Conservation (phyloP, 176 grass and related monocot genomes). For the Echinochloa phyllopogon region DNA sequence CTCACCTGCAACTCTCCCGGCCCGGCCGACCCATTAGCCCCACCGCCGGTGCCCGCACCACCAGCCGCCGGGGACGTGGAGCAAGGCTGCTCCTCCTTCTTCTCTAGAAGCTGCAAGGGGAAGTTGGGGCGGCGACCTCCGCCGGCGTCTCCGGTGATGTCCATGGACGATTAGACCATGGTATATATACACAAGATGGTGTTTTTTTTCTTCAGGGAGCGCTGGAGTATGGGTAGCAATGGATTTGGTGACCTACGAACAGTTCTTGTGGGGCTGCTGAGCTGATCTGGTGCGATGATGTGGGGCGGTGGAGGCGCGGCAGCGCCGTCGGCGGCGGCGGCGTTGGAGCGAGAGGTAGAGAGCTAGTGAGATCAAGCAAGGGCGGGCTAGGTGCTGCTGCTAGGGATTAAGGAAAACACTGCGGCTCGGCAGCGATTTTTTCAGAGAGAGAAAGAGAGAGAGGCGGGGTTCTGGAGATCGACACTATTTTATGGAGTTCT, state of each 20-base stretch:
- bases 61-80: constrained; percentile 60
- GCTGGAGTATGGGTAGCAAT: constrained; percentile 4
- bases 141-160: constrained; percentile 44
- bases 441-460: constrained; percentile 24
- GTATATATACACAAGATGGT: constrained; percentile 5
- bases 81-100: constrained; percentile 78
- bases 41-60: constrained; percentile 10
- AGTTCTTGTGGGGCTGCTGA: constrained; percentile 46
- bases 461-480: constrained; percentile 30
- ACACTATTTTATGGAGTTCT: constrained; percentile 65
- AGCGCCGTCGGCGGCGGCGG: constrained; percentile 28
- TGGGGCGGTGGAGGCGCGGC: neutral
- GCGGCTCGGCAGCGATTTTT: constrained; percentile 4
- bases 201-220: neutral
- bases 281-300: constrained; percentile 39
- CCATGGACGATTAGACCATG: constrained; percentile 45
- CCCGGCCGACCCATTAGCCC: constrained; percentile 40
- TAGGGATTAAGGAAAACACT: constrained; percentile 41
- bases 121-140: constrained; percentile 67
- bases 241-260: constrained; percentile 39
- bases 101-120: constrained; percentile 79
- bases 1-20: constrained; percentile 41
- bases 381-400: constrained; percentile 23
- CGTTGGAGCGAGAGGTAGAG: constrained; percentile 27
- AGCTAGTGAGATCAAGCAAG: constrained; percentile 35